Evolutionary conservation across 1,284 basidiomycete species (phyloP).

Genomic region (Inonotus obliquus): DNA sequence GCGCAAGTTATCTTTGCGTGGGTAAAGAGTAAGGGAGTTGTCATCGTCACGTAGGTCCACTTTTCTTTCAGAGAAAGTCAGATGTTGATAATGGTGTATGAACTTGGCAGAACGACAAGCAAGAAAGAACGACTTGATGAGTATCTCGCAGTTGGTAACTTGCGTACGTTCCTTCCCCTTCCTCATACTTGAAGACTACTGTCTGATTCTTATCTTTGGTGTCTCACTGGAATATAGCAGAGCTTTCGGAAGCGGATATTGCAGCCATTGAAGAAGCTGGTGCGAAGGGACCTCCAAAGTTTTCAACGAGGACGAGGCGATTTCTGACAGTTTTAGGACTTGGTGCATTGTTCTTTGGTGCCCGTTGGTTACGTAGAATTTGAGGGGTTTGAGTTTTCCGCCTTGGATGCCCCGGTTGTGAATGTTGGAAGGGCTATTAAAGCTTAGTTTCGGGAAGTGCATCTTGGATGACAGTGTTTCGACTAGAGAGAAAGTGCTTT

Average conservation of each 20-base stretch:
- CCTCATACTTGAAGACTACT: not conserved
- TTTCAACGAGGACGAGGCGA: not conserved
- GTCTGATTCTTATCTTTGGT: not conserved
- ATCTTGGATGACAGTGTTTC: not conserved
- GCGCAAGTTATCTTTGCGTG: constrained; percentile 72
- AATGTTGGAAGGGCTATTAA: too few relatives aligned
- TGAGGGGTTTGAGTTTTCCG: not conserved
- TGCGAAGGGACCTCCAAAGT: constrained; percentile 23
- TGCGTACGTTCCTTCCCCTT: constrained; percentile 32
- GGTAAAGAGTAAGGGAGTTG: constrained; percentile 60
- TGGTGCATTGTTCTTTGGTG: not conserved
- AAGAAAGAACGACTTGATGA: constrained; percentile 49
- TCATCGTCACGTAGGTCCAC: constrained; percentile 57
- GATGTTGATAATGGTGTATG: not conserved
- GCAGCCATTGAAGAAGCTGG: constrained; percentile 40
- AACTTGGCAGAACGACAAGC: constrained; percentile 41
- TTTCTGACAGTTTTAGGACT: not conserved
- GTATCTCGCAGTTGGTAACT: constrained; percentile 48
- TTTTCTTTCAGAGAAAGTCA: not conserved
- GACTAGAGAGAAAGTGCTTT: not conserved
- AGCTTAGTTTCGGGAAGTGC: too few relatives aligned
- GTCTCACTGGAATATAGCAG: constrained; percentile 19
- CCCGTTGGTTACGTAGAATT: not conserved
- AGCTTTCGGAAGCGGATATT: constrained; percentile 36
- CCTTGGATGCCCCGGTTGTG: too few relatives aligned